These are phyloP conservation scores for Ceratobasidium sp. DNA, from an alignment of 1,284 basidiomycete species.

Conservation along the genomic window DNA sequence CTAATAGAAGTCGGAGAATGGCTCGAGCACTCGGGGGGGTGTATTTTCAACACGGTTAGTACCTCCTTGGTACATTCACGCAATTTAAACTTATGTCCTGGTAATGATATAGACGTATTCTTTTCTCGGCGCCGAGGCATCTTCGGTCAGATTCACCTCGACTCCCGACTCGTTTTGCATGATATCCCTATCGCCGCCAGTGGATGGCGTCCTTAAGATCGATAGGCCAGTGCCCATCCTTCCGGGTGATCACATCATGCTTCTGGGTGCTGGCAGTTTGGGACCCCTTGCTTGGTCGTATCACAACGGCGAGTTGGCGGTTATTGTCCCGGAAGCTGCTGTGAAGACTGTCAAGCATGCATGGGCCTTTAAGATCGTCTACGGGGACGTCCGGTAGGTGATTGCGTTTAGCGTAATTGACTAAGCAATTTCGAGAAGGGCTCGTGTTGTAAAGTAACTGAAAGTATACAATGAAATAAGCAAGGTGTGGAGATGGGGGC, in stretches of 20 bases:
- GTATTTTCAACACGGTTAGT: constrained; percentile 60
- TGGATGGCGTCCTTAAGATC: constrained; percentile 49
- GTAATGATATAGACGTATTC: constrained; percentile 43
- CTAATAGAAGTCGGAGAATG: constrained; percentile 58
- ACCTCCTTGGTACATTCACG: not conserved
- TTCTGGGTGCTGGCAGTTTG: constrained; percentile 49
- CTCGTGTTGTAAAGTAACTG: no score
- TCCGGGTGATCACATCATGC: constrained; percentile 53
- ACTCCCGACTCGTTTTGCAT: constrained; percentile 61
- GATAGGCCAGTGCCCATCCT: constrained; percentile 58
- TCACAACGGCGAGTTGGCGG: constrained; percentile 37
- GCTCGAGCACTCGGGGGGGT: constrained; percentile 57
- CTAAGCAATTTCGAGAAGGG: no score
- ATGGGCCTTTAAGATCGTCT: constrained; percentile 56
- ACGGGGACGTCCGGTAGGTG: constrained; percentile 42
- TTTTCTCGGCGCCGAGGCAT: constrained; percentile 49
- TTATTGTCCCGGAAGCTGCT: constrained; percentile 48
- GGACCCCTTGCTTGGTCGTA: constrained; percentile 43
- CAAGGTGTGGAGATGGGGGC: no score
- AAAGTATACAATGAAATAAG: no score
- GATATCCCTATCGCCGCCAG: constrained; percentile 53
- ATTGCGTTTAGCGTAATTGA: no score
- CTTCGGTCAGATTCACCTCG: constrained; percentile 57
- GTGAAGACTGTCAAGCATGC: constrained; percentile 50
- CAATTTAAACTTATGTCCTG: no score